Evolutionary conservation across 257 asterid species (phyloP), one percentile per base, ranked within the genome.

Genomic region (Solanum chilense): DNA sequence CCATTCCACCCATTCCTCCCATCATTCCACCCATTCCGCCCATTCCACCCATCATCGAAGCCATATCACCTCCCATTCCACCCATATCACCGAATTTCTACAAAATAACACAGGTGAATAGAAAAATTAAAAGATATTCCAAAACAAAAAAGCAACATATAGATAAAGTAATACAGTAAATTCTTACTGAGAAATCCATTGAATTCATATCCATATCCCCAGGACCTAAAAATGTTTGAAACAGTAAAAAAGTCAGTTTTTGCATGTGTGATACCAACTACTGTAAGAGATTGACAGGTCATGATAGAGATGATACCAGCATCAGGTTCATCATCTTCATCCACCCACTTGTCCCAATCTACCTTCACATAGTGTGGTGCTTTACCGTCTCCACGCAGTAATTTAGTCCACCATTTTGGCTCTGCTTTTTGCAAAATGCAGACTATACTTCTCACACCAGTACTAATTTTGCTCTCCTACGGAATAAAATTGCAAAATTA

Each of bases 281-380:
- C 9, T 6, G 42, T 5, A 31, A 31, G 29, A 18, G 31, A 49
- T 81, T 6, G 44, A 16, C 31, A 49, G 31, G 52, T 6, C 68
- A 18, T 20, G 27, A 49, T 20, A 64, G 87, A 75, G 86, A 87
- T 15, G 16, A 47, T 52, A 42, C 85, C 78, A 68, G 78, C 90
- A 91, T 96, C 98, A 83, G 94, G 83, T 41, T 94, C 95, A 41
- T 94, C 98, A 90, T 95, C 99, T 91, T 95, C 97, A 85, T 96
- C 99, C 29, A 91, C 99, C 99, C 99, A 96, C 87, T 94, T 96
- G 89, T 96, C 99, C 99, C 99, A 97, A 88, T 97, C 99, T 83
- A 95, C 98, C 92, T 95, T 97, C 83, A 97, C 92, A 45, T 94
- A 93, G 90, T 94, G 98, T 25, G 99, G 99, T 31, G 95, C n/a